Base-by-base conservation (phyloP, 2,329 filamentous ascomycete genomes). In the Ascochyta pisi region DNA sequence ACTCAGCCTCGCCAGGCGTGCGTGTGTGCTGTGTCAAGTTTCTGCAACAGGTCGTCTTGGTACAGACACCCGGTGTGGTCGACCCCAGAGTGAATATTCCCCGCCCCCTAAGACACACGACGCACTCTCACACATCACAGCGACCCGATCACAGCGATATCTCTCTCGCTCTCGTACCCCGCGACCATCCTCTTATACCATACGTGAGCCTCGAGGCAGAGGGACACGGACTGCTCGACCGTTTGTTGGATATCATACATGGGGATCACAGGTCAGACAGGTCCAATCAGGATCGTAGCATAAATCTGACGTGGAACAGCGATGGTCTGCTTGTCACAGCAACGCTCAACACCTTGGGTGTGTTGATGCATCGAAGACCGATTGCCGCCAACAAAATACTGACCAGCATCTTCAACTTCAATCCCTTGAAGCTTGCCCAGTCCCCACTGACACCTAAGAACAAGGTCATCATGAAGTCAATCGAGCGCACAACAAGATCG, bases 1-100 rank as follows among this genome's bases (percentile, higher is more conserved):
- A 97, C 66, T 84, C 82, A 39, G 88, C 91, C 16, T 80, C 86
- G 13, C 83, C 89, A 12, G 89, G 91, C 3, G 86, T 98, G 61
- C 89, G 89, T 67, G 89, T 98, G 74, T 96, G 92, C 81, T 98
- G 95, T 79, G 89, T 98, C 83, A 99, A 99, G 77, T 99, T 99
- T 76, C 89, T 92, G 34, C 94, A 99, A 79, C 88, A 91, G 61
- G 91, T 98, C 40, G 90, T 99, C 40, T 85, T 97, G 63, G 91
- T 92, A 16, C 94, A 99, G 77, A 97, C 92, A 10, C 87, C 89
- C n/a, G 91, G 91, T 42, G 79, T 89, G 55, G 90, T 91, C 64
- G 94, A 98, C 72, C 89, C 90, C 65, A 87, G 91, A 80, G 91
- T 96, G 84, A 75, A 85, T 59, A 62, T 53, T 50, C 43, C 26